A percentile compares a stretch with the other conserved stretches of the same genome.
Conservation (phyloP, 305 asterid species). For the Rubia peregrina region DNA sequence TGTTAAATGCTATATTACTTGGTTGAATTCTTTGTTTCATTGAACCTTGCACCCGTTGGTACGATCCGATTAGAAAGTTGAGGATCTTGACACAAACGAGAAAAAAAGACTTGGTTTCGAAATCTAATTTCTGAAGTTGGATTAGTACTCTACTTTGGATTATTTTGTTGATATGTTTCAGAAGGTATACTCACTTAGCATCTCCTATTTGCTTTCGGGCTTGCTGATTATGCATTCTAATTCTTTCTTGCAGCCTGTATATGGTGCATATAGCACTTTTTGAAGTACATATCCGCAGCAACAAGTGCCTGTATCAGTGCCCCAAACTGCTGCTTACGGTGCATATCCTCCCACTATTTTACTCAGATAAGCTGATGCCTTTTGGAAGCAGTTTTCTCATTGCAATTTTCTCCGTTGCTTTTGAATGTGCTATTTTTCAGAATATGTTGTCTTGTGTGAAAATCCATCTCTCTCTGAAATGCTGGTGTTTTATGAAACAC, state of each 20-base stretch:
- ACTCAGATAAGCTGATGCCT: constrained; percentile 47
- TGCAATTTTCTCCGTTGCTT: not conserved
- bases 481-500: too few relatives aligned
- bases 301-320: constrained; percentile 61
- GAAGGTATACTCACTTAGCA: too few relatives aligned
- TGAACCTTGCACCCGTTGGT: not conserved
- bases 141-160: too few relatives aligned
- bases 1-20: not conserved
- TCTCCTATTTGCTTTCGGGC: too few relatives aligned
- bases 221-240: constrained; percentile 9
- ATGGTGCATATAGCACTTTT: constrained; percentile 59
- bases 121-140: too few relatives aligned
- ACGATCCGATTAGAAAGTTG: not conserved
- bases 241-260: constrained; percentile 49
- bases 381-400: not conserved
- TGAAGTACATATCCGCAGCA: constrained; percentile 58
- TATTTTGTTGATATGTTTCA: too few relatives aligned
- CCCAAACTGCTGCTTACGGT: constrained; percentile 72
- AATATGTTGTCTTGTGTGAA: too few relatives aligned
- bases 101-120: too few relatives aligned
- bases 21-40: not conserved
- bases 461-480: too few relatives aligned
- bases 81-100: not conserved
- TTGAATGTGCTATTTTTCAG: not conserved
- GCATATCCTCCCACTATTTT: constrained; percentile 73